Evolutionary conservation across 1,284 basidiomycete genomes (phyloP).

Genomic region (Melampsora americana): DNA sequence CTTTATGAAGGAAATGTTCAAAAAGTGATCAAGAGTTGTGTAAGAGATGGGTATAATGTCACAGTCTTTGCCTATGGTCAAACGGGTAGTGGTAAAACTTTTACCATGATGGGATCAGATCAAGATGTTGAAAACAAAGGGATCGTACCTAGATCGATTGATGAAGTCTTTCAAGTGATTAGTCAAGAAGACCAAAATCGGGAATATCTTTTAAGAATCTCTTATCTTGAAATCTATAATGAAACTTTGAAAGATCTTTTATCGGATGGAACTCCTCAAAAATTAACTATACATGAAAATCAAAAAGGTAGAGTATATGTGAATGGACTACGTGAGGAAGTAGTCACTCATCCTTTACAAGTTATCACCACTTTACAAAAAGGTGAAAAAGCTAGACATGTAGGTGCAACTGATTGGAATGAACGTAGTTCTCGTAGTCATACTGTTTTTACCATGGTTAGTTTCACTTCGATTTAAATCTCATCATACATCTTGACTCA

Average conservation of each 20-base stretch:
- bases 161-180: conserved; percentile 60
- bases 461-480: conserved; percentile 40
- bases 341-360: conserved; percentile 81
- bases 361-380: conserved; percentile 77
- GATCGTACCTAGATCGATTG: conserved; percentile 85
- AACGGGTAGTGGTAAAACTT: conserved; percentile 87
- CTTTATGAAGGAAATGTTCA: conserved; percentile 50
- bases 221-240: conserved; percentile 64
- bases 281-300: conserved; percentile 38
- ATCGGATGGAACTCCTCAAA: conserved; percentile 3
- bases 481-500: background rate
- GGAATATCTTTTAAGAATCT: conserved; percentile 59
- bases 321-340: conserved; percentile 76
- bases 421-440: conserved; percentile 87
- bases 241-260: conserved; percentile 61
- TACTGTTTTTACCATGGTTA: conserved; percentile 81
- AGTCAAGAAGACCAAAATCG: conserved; percentile 52
- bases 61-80: conserved; percentile 89
- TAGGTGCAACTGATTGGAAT: conserved; percentile 92
- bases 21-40: conserved; percentile 63
- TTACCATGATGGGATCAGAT: conserved; percentile 60
- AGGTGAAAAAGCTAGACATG: conserved; percentile 82
- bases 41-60: conserved; percentile 91
- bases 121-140: conserved; percentile 73
- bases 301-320: conserved; percentile 55